Conservation (phyloP, 2,329 filamentous ascomycete genomes). For the Cryphonectria japonica region DNA sequence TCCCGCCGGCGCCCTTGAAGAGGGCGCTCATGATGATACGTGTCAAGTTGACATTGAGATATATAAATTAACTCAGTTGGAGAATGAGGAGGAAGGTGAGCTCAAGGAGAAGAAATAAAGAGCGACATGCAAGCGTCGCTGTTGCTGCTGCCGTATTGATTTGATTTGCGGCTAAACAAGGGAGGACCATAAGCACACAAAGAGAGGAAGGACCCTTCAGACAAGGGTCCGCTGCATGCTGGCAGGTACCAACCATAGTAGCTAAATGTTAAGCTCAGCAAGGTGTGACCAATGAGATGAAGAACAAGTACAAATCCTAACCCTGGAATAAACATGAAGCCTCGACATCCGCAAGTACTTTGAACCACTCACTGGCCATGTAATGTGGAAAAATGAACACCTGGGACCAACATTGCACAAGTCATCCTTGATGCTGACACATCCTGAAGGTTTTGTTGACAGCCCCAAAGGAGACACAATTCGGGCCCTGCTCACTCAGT, state of each 20-base stretch:
- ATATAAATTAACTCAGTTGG: background rate
- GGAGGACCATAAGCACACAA: background rate
- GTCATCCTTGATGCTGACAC: background rate
- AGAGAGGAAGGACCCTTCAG: background rate
- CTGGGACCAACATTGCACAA: background rate
- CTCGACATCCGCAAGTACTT: background rate
- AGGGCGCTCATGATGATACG: slow-evolving; percentile 3
- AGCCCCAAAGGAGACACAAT: background rate
- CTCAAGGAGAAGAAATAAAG: background rate
- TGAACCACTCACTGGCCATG: too few relatives aligned
- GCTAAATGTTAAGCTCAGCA: background rate
- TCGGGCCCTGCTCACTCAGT: background rate
- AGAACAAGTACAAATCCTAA: background rate
- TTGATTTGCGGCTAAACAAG: background rate
- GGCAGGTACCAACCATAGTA: background rate
- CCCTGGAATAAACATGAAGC: background rate
- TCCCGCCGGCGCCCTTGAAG: background rate
- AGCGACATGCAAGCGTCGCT: background rate
- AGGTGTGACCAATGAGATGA: background rate
- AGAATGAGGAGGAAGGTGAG: background rate
- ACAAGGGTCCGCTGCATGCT: background rate
- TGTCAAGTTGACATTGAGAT: background rate
- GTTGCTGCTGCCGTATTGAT: background rate
- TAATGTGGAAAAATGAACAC: too few relatives aligned
- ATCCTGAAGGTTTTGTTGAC: background rate